These are phyloP conservation scores for Zalaria obscura DNA, from an alignment of 2,329 filamentous ascomycete genomes.

Conservation along the genomic window DNA sequence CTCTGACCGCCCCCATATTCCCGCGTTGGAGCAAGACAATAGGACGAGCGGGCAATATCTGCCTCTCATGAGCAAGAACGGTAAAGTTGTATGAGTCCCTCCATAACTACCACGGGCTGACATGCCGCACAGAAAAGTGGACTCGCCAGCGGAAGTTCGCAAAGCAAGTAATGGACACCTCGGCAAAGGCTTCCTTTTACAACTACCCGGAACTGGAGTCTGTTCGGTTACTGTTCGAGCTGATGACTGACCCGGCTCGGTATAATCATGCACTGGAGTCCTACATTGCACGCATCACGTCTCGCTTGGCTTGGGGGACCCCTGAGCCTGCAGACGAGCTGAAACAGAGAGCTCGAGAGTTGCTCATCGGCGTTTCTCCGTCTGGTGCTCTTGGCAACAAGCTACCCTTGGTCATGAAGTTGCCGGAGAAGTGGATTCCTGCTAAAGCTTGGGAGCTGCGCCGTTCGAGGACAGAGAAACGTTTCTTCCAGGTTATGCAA, in stretches of 20 bases:
- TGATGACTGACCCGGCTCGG: conserved; percentile 25
- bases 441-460: conserved; percentile 31
- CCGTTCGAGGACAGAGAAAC: conserved; percentile 26
- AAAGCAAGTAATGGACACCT: conserved; percentile 30
- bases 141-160: conserved; percentile 30
- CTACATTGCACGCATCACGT: conserved; percentile 32
- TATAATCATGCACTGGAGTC: conserved; percentile 31
- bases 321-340: conserved; percentile 29
- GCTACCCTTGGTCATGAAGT: conserved; percentile 28
- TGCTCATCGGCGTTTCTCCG: conserved; percentile 31
- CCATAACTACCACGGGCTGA: neutral
- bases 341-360: conserved; percentile 31
- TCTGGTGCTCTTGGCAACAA: conserved; percentile 32
- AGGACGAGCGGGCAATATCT: conserved; percentile 30
- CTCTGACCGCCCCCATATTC: conserved; percentile 31
- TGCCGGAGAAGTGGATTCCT: conserved; percentile 27
- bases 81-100: conserved; percentile 10
- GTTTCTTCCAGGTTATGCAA: conserved; percentile 31
- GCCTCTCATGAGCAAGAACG: conserved; percentile 28
- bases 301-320: conserved; percentile 31
- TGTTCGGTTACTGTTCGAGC: conserved; percentile 28
- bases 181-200: conserved; percentile 25
- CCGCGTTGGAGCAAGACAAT: conserved; percentile 28
- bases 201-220: conserved; percentile 31
- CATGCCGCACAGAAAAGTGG: conserved; percentile 11